These are phyloP conservation scores for Globisporangium abappressorium DNA, from an alignment of 352 stramenopile species.

Conservation along the genomic window DNA sequence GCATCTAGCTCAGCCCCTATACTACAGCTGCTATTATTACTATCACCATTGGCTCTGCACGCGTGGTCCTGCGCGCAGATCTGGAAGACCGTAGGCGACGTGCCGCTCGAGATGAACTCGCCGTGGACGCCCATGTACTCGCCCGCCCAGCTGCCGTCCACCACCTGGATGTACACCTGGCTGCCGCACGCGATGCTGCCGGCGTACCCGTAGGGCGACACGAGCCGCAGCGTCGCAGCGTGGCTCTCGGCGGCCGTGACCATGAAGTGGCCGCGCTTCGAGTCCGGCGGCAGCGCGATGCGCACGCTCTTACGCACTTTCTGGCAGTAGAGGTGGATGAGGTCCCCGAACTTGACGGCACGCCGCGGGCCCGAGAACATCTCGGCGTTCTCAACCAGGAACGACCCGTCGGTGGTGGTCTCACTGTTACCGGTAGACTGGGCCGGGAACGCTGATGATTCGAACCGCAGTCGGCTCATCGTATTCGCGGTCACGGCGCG, in stretches of 20 bases:
- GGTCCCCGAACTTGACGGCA: slow-evolving; percentile 47
- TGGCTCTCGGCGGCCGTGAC: slow-evolving; percentile 28
- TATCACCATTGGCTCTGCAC: slow-evolving; percentile 7
- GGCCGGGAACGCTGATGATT: neutral
- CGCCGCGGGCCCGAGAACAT: slow-evolving; percentile 45
- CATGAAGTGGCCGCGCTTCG: slow-evolving; percentile 58
- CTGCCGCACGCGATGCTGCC: slow-evolving; percentile 46
- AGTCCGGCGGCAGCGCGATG: slow-evolving; percentile 40
- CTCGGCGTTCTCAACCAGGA: slow-evolving; percentile 58
- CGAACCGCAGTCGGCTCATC: neutral
- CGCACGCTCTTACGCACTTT: slow-evolving; percentile 43
- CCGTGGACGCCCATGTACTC: slow-evolving; percentile 48
- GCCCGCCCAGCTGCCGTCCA: slow-evolving; percentile 43
- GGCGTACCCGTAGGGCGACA: slow-evolving; percentile 50
- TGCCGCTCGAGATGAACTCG: slow-evolving; percentile 49
- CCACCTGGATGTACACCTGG: slow-evolving; percentile 52
- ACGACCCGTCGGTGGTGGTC: slow-evolving; percentile 26
- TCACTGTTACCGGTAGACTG: neutral
- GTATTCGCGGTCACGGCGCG: slow-evolving; percentile 9
- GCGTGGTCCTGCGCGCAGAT: slow-evolving; percentile 25
- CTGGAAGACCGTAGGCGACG: slow-evolving; percentile 46
- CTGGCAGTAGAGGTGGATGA: slow-evolving; percentile 49
- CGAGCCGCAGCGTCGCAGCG: slow-evolving; percentile 40
- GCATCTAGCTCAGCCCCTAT: slow-evolving; percentile 2
- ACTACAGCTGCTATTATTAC: neutral